Conservation (phyloP, 2,329 filamentous ascomycete genomes). For the Neonectria sp. region DNA sequence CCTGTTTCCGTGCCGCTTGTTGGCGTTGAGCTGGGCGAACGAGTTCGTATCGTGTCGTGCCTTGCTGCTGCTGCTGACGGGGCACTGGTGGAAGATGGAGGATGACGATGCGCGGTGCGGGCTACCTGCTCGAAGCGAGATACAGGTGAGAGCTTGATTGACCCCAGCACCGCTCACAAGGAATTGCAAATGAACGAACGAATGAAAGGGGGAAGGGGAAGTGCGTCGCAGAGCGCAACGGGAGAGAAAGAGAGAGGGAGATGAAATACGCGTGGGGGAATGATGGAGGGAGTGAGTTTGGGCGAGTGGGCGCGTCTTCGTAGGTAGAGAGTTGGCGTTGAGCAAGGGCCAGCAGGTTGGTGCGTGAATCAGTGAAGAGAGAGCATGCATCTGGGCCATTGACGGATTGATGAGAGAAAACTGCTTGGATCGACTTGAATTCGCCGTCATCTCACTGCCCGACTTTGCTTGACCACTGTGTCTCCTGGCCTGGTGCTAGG, state of each 20-base stretch:
- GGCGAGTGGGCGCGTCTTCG: slow-evolving; percentile 12
- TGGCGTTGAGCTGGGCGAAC: slow-evolving; percentile 8
- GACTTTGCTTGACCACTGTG: slow-evolving; percentile 7
- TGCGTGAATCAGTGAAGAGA: slow-evolving; percentile 21
- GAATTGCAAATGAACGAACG: slow-evolving; percentile 19
- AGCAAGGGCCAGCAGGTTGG: slow-evolving; percentile 8
- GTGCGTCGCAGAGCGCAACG: slow-evolving; percentile 12
- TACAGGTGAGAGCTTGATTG: slow-evolving; percentile 4
- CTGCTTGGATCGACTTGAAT: slow-evolving; percentile 13
- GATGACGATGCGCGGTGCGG: slow-evolving; percentile 25
- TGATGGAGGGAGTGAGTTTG: slow-evolving; percentile 15
- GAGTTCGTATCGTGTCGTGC: slow-evolving; percentile 12
- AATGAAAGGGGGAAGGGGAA: slow-evolving; percentile 2
- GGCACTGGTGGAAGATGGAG: slow-evolving; percentile 15
- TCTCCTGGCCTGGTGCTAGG: slow-evolving; percentile 14
- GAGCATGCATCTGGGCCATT: slow-evolving; percentile 14
- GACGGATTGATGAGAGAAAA: slow-evolving; percentile 11
- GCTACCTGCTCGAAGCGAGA: slow-evolving; percentile 15
- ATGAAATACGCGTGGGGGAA: slow-evolving; percentile 11
- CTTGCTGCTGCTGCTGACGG: slow-evolving; percentile 20
- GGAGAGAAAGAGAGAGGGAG: slow-evolving; percentile 13
- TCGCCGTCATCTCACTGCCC: slow-evolving; percentile 13
- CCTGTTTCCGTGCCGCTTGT: slow-evolving; percentile 12
- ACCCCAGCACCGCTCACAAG: slow-evolving; percentile 10
- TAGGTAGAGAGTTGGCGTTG: slow-evolving; percentile 12